A percentile compares a stretch with the other conserved stretches of the same genome.
phyloP scores from a whole-genome alignment of 768 basidiomycete species.

The Albatrellus ellisii region DNA sequence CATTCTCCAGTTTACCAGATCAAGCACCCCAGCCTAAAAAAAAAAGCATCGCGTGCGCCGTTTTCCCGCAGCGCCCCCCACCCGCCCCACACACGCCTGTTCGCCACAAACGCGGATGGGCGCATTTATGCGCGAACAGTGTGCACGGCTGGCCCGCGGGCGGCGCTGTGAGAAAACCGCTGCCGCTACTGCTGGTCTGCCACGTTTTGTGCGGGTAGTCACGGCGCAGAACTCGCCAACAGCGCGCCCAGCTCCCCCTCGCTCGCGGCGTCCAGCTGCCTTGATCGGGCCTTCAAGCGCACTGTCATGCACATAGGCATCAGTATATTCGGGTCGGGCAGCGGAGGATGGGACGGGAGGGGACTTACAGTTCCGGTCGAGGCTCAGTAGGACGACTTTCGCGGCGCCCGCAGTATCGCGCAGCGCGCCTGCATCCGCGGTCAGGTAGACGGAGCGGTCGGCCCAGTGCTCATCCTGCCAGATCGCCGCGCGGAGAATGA shows the following conservation, averaged over 20 bases:
- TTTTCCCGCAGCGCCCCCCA: too few species aligned
- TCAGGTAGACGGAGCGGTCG: constrained; percentile 68
- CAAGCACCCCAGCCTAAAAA: too few species aligned
- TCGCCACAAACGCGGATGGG: too few species aligned
- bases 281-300: constrained; percentile 79
- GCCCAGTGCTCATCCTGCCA: constrained; percentile 94
- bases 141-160: too few species aligned
- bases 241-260: constrained; percentile 77
- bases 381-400: constrained; percentile 80
- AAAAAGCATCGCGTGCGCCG: too few species aligned
- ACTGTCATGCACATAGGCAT: constrained; percentile 31
- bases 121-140: too few species aligned
- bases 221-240: too few species aligned
- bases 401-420: constrained; percentile 33
- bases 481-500: constrained; percentile 82
- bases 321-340: constrained; percentile 8
- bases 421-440: constrained; percentile 18
- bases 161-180: too few species aligned
- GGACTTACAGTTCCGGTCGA: constrained; percentile 82
- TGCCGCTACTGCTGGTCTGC: too few species aligned
- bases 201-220: too few species aligned
- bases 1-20: too few species aligned
- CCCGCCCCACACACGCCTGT: too few species aligned
- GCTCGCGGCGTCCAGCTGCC: constrained; percentile 73
- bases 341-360: constrained; percentile 1